A percentile compares a stretch with the other conserved stretches of the same genome.
Evolutionary conservation across 192 early-diverging fungal species (phyloP).

Genomic region (Entomortierella beljakovae): DNA sequence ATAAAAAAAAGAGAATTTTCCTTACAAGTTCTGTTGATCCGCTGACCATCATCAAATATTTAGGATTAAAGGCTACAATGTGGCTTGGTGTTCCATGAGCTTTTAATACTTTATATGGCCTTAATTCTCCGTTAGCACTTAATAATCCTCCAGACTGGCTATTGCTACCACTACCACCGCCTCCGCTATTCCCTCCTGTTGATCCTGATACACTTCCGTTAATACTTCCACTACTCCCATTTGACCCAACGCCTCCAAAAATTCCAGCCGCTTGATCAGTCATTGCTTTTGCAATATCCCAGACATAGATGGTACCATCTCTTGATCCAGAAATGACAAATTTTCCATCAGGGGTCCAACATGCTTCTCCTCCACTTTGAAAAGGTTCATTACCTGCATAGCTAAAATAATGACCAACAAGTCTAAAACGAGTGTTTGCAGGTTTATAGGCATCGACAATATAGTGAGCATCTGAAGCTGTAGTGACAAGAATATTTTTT

Average conservation of each 20-base stretch:
- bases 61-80: constrained; percentile 81
- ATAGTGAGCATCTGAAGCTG: constrained; percentile 65
- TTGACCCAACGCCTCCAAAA: constrained; percentile 8
- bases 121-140: constrained; percentile 33
- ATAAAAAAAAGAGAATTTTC: neutral
- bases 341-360: constrained; percentile 76
- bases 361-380: constrained; percentile 64
- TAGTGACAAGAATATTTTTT: constrained; percentile 77
- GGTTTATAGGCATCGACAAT: constrained; percentile 77
- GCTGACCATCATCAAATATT: constrained; percentile 77
- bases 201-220: neutral
- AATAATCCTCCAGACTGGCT: constrained; percentile 4
- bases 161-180: neutral
- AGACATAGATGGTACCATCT: constrained; percentile 73
- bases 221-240: constrained; percentile 7
- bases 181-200: neutral
- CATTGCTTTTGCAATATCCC: constrained; percentile 67
- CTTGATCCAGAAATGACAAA: constrained; percentile 77
- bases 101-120: constrained; percentile 56
- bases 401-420: constrained; percentile 54
- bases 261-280: constrained; percentile 34
- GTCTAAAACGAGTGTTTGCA: constrained; percentile 47
- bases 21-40: constrained; percentile 76
- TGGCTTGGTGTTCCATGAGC: constrained; percentile 63
- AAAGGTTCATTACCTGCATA: constrained; percentile 14